These are phyloP conservation scores for Flaveria ramosissima DNA, from an alignment of 129 eudicot species.

Conservation along the genomic window DNA sequence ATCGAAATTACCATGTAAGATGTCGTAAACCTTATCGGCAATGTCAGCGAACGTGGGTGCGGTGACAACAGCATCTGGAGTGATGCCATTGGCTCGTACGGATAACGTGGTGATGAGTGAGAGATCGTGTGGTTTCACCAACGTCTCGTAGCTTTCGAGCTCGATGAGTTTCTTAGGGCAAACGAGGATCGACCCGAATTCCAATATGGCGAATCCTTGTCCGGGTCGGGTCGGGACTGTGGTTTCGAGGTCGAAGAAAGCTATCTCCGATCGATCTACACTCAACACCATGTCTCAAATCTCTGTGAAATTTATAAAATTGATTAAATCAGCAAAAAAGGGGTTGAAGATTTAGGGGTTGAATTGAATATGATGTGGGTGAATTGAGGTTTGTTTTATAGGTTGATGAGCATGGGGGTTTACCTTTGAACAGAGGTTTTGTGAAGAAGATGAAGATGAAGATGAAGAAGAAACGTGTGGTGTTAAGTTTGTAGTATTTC, in stretches of 20 bases:
- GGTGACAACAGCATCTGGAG: slow-evolving; percentile 55
- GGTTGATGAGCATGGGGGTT: neutral
- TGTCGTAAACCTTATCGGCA: slow-evolving; percentile 75
- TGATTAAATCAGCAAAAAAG: too few relatives aligned
- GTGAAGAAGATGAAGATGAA: slow-evolving; percentile 3
- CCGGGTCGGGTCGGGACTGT: slow-evolving; percentile 74
- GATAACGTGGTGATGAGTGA: slow-evolving; percentile 54
- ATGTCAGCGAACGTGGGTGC: slow-evolving; percentile 70
- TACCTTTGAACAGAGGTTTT: slow-evolving; percentile 29
- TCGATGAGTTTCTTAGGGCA: slow-evolving; percentile 92
- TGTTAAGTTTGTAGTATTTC: slow-evolving; percentile 34
- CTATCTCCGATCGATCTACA: slow-evolving; percentile 68
- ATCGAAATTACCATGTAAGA: slow-evolving; percentile 61
- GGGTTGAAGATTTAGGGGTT: neutral
- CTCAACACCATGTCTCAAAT: slow-evolving; percentile 24
- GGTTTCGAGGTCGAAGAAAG: slow-evolving; percentile 91
- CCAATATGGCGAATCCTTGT: slow-evolving; percentile 68
- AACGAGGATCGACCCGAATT: slow-evolving; percentile 92
- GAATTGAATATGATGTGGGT: neutral
- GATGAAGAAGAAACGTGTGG: slow-evolving; percentile 42
- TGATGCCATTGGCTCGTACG: slow-evolving; percentile 74
- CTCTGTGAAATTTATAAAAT: neutral
- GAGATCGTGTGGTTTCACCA: slow-evolving; percentile 69
- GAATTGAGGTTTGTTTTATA: slow-evolving; percentile 26
- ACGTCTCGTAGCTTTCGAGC: slow-evolving; percentile 76